A percentile compares a stretch with the other conserved stretches of the same genome.
These are phyloP conservation scores for Colletotrichum sublineola DNA, from an alignment of 2,329 filamentous ascomycete species.

Conservation along the genomic window DNA sequence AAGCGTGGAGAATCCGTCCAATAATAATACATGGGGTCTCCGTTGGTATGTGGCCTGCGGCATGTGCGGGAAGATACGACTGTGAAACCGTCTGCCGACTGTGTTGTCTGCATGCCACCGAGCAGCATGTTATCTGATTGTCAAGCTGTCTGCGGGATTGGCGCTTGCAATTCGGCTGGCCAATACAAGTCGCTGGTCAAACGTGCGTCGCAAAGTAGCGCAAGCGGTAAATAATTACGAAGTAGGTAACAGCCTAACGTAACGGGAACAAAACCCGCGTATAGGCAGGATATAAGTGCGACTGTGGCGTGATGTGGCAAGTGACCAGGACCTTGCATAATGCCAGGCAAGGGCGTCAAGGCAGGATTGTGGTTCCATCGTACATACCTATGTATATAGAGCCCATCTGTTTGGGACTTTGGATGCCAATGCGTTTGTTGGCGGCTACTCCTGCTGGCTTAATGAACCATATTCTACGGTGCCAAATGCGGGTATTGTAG, in stretches of 20 bases:
- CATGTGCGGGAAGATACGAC: background rate
- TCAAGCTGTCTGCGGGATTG: slow-evolving; percentile 20
- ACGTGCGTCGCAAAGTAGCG: background rate
- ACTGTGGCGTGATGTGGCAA: slow-evolving; percentile 28
- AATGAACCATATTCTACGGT: background rate
- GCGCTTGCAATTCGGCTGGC: slow-evolving; percentile 15
- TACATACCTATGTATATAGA: background rate
- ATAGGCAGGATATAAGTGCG: slow-evolving; percentile 4
- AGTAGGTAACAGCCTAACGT: background rate
- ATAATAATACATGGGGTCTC: background rate
- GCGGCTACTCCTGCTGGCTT: slow-evolving; percentile 35
- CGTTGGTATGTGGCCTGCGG: background rate
- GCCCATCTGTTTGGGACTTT: slow-evolving; percentile 19
- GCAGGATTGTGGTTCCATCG: slow-evolving; percentile 13
- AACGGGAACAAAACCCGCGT: background rate
- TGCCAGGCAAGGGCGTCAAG: slow-evolving; percentile 7
- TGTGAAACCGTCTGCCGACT: background rate
- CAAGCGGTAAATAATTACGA: slow-evolving; percentile 3
- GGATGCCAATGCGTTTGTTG: background rate
- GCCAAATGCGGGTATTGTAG: slow-evolving; percentile 1
- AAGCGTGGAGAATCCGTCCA: background rate
- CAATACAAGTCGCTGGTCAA: slow-evolving; percentile 10
- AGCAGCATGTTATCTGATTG: background rate
- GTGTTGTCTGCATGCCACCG: background rate
- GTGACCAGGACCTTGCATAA: slow-evolving; percentile 37